Evolutionary conservation across 2,329 filamentous ascomycete species (phyloP), one percentile per base, ranked within the genome.

Genomic region (Botrytis hyacinthi): DNA sequence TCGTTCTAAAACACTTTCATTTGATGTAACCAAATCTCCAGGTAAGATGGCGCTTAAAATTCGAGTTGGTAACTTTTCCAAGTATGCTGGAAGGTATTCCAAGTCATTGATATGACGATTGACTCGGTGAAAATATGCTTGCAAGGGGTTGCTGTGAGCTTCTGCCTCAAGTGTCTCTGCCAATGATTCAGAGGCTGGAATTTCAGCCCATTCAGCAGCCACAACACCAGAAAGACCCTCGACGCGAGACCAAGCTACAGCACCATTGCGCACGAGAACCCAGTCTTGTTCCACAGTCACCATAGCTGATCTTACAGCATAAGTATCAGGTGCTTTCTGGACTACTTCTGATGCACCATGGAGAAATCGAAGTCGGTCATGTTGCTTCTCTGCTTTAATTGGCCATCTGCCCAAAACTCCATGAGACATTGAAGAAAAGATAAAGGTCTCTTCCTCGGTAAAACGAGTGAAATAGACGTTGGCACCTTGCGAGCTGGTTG

Each of bases 391-490:
- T 2, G 83, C 77, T 74, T 88, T 87, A 40, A 92, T 81, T 3
- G 88, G 82, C 93, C 94, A 98, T 71, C 90, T 88, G 22, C 90
- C 92, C 46, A 98, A 85, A 57, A 94, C 84, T n/a, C 87, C 90
- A 77, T 95, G 89, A 0, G 93, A 96, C 42, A 86, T 86, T 0
- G 94, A 97, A 1, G 93, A 93, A 9, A 93, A 87, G 40, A 97
- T 85, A 44, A 88, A 85, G 3, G 94, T 86, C 79, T 97, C 93
- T 14, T 92, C 89, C 48, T 90, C 85, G 0, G 93, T 94, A 75
- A 96, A 86, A 74, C 95, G 90, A 3, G 93, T 95, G 81, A 98
- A 97, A 84, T 94, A 98, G 12, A 97, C 91, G 78, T 96, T 95
- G 32, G 92, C 90, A 74, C 91, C 92, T 59, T 89, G 88, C 3